These are phyloP conservation scores for Trametes pubescens DNA, from an alignment of 1,284 basidiomycete genomes.

Conservation along the genomic window DNA sequence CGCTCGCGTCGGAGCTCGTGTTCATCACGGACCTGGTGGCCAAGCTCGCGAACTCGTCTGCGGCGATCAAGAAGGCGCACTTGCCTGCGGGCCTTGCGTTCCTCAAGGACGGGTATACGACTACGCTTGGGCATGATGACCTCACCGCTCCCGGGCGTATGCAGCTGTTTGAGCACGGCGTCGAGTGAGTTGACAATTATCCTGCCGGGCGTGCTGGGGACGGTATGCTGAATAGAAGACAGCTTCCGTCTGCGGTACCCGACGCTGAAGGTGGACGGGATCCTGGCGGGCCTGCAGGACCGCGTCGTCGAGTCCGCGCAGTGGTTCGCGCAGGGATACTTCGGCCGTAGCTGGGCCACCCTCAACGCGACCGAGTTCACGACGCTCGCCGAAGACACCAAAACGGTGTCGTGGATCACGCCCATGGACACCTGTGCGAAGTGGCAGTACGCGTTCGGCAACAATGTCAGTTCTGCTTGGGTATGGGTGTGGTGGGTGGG, in stretches of 20 bases:
- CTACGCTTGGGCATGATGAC: constrained; percentile 49
- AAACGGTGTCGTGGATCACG: constrained; percentile 53
- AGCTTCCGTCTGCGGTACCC: constrained; percentile 50
- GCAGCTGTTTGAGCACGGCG: constrained; percentile 55
- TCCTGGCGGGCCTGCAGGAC: constrained; percentile 54
- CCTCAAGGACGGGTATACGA: constrained; percentile 51
- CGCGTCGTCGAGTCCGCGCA: constrained; percentile 53
- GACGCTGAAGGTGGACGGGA: constrained; percentile 44
- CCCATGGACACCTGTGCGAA: constrained; percentile 53
- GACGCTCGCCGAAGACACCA: constrained; percentile 49
- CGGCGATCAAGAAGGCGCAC: constrained; percentile 40
- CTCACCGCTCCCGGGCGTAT: constrained; percentile 51
- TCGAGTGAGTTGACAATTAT: constrained; percentile 39
- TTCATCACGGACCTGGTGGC: constrained; percentile 47
- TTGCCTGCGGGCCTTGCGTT: constrained; percentile 49
- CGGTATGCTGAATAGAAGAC: not conserved
- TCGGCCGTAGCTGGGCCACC: constrained; percentile 46
- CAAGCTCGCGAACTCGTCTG: constrained; percentile 44
- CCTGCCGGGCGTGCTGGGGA: constrained; percentile 5
- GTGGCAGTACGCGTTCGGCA: constrained; percentile 50
- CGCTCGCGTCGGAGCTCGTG: constrained; percentile 43
- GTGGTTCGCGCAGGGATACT: constrained; percentile 55
- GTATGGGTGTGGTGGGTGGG: not conserved
- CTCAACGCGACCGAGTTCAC: constrained; percentile 44
- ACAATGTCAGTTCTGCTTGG: constrained; percentile 38